phyloP scores from a whole-genome alignment of 177 flowering plant genomes.

The Tripterygium wilfordii region DNA sequence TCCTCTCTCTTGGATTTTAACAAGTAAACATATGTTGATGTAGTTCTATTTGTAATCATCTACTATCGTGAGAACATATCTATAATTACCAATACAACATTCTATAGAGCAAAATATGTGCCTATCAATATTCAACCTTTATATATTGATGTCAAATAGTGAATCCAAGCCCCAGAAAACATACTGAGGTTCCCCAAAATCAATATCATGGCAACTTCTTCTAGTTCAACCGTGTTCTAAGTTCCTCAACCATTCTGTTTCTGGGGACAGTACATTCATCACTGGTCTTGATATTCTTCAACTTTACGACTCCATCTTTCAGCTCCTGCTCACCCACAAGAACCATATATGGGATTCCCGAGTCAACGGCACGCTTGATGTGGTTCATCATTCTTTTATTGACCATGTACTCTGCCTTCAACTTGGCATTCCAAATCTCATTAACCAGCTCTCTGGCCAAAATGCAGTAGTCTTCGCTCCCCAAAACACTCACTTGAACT shows the following conservation, averaged over 20 bases:
- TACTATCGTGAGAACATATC: no score
- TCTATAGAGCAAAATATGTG: no score
- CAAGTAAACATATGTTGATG: no score
- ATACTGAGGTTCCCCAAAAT: no score
- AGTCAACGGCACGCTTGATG: slow-evolving; percentile 56
- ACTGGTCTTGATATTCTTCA: slow-evolving; percentile 45
- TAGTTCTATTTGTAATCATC: no score
- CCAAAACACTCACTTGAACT: slow-evolving; percentile 61
- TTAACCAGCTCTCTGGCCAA: slow-evolving; percentile 61
- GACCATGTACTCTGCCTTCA: slow-evolving; percentile 67
- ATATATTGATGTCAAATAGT: no score
- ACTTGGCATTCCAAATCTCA: slow-evolving; percentile 63
- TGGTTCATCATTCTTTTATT: slow-evolving; percentile 54
- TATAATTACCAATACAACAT: no score
- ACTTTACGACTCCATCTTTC: slow-evolving; percentile 46
- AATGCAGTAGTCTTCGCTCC: slow-evolving; percentile 36
- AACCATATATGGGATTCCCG: slow-evolving; percentile 71
- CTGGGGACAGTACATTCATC: slow-evolving; percentile 46
- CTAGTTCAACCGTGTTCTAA: slow-evolving; percentile 37
- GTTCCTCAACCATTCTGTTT: slow-evolving; percentile 45
- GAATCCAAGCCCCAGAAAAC: no score
- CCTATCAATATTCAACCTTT: no score
- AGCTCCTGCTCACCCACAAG: slow-evolving; percentile 65
- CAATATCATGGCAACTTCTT: no score
- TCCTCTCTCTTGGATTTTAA: no score